phyloP scores from a whole-genome alignment of 345 rosid genomes.

The Citrus reticulata region DNA sequence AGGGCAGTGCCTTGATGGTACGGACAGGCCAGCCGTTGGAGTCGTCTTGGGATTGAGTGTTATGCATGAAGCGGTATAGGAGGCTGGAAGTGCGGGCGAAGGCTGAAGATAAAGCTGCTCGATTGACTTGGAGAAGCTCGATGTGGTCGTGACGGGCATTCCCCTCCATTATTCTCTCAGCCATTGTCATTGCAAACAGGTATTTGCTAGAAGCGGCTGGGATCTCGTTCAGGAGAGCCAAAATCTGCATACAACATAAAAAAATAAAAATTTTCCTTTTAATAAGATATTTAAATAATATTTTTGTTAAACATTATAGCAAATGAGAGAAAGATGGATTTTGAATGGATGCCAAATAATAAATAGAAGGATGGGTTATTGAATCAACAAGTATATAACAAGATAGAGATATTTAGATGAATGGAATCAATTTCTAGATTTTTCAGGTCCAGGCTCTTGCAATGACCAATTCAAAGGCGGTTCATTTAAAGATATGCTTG shows the following conservation, averaged over 20 bases:
- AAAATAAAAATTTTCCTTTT: no score
- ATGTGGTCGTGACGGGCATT: constrained; percentile 42
- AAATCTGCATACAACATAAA: constrained; percentile 30
- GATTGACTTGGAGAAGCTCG: constrained; percentile 54
- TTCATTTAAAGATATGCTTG: background rate
- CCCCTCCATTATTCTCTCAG: constrained; percentile 73
- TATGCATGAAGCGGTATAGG: constrained; percentile 41
- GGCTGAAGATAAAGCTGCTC: constrained; percentile 49
- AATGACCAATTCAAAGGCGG: background rate
- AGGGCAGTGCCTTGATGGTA: constrained; percentile 41
- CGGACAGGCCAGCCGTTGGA: constrained; percentile 37
- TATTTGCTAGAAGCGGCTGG: constrained; percentile 70
- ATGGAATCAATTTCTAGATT: background rate
- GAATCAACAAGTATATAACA: background rate
- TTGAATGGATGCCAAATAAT: no score
- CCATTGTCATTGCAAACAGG: constrained; percentile 73
- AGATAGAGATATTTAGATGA: no score
- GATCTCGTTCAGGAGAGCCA: constrained; percentile 56
- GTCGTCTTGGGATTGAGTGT: constrained; percentile 14
- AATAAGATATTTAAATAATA: no score
- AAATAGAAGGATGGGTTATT: no score
- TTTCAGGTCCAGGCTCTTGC: background rate
- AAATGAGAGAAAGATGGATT: no score
- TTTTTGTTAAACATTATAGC: background rate
- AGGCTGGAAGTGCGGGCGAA: constrained; percentile 53